A percentile compares a stretch with the other conserved stretches of the same genome.
Conservation (phyloP, 192 early-diverging fungal genomes). For the Coemansia sp. region DNA sequence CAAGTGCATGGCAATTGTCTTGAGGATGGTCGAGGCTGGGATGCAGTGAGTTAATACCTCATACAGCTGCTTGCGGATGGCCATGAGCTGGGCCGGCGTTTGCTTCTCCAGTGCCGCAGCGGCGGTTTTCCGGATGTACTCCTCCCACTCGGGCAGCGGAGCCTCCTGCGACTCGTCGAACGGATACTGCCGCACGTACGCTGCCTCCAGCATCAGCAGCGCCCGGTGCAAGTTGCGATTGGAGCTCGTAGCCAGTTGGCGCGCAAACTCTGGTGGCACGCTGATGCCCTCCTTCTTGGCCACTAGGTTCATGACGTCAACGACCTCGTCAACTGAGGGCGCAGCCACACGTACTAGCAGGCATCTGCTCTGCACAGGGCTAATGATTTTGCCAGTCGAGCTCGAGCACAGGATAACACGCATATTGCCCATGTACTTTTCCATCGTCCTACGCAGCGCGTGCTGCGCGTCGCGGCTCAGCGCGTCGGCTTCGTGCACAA, state of each 20-base stretch:
- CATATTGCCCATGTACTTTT: conserved; percentile 95
- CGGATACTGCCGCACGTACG: conserved; percentile 69
- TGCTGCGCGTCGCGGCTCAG: conserved; percentile 92
- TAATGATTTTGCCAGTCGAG: conserved; percentile 87
- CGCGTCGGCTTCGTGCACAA: conserved; percentile 92
- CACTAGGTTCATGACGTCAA: conserved; percentile 68
- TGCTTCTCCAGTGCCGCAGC: conserved; percentile 73
- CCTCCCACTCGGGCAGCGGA: conserved; percentile 87
- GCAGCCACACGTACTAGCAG: conserved; percentile 85
- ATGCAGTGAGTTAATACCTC: conserved; percentile 92
- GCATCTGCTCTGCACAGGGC: conserved; percentile 91
- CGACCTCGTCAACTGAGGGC: conserved; percentile 78
- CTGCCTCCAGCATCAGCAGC: conserved; percentile 89
- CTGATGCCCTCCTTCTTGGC: conserved; percentile 79
- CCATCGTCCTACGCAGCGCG: conserved; percentile 98
- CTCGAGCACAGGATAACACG: conserved; percentile 93
- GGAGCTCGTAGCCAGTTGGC: conserved; percentile 67
- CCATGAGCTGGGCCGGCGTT: conserved; percentile 69
- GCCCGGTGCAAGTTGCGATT: conserved; percentile 87
- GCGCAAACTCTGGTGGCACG: conserved; percentile 66
- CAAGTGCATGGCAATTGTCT: conserved; percentile 75
- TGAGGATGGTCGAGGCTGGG: conserved; percentile 78
- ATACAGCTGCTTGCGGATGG: conserved; percentile 78
- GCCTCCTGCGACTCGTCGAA: conserved; percentile 59
- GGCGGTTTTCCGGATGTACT: conserved; percentile 72